Evolutionary conservation across 1,284 basidiomycete species (phyloP).

Genomic region (Microbotryomycetes sp.): DNA sequence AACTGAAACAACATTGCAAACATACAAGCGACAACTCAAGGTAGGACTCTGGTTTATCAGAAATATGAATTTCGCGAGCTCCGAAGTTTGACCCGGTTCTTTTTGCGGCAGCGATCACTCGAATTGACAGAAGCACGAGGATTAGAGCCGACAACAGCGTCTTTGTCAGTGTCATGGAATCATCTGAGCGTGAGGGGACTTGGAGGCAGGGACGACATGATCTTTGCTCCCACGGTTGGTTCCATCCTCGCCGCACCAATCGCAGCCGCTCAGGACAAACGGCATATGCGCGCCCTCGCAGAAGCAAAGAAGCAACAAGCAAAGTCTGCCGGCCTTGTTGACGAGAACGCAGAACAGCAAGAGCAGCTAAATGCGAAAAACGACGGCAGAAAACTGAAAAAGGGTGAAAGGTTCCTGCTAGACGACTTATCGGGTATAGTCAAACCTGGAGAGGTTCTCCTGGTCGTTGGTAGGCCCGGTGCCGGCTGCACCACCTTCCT

Average conservation of each 20-base stretch:
- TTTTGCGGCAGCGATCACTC: not conserved
- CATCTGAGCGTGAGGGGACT: not conserved
- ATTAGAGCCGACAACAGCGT: not conserved
- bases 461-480: constrained; percentile 56
- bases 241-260: constrained; percentile 36
- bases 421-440: constrained; percentile 23
- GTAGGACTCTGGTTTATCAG: not conserved
- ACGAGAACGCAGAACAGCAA: not conserved
- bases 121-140: not conserved
- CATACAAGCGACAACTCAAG: not conserved
- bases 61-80: no score
- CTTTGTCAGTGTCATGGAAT: not conserved
- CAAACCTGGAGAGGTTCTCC: constrained; percentile 24
- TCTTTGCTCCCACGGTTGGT: not conserved
- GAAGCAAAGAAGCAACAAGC: not conserved
- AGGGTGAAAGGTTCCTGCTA: constrained; percentile 17
- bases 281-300: not conserved
- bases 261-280: constrained; percentile 33
- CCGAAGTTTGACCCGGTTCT: no score
- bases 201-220: not conserved
- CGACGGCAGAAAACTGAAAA: not conserved
- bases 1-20: not conserved
- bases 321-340: not conserved
- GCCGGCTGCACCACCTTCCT: constrained; percentile 68
- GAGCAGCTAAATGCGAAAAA: not conserved